A percentile compares a stretch with the other conserved stretches of the same genome.
Evolutionary conservation across 2,329 filamentous ascomycete species (phyloP).

Genomic region (Arthroderma sp.): DNA sequence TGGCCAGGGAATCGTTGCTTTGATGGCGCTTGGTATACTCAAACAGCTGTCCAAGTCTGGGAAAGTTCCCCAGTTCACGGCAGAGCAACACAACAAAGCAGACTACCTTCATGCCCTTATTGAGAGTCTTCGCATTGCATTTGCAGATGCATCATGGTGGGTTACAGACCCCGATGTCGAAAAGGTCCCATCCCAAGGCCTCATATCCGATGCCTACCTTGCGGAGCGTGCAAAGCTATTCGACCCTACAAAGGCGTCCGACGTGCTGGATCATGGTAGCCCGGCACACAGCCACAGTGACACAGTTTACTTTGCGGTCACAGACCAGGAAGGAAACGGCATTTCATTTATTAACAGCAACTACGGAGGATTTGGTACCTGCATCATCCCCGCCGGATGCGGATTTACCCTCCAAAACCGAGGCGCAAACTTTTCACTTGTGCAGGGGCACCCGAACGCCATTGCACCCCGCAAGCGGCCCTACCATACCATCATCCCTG

Average conservation of each 20-base stretch:
- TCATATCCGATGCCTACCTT: slow-evolving; percentile 65
- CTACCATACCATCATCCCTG: slow-evolving; percentile 96
- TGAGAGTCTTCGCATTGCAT: slow-evolving; percentile 76
- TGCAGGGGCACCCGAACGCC: slow-evolving; percentile 59
- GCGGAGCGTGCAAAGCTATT: slow-evolving; percentile 55
- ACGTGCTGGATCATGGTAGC: slow-evolving; percentile 55
- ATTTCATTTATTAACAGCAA: slow-evolving; percentile 96
- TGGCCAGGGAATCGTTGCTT: slow-evolving; percentile 84
- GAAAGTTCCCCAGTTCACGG: slow-evolving; percentile 57
- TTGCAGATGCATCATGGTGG: slow-evolving; percentile 83
- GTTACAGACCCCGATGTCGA: slow-evolving; percentile 67
- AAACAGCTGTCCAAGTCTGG: slow-evolving; percentile 67
- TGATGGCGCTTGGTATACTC: slow-evolving; percentile 88
- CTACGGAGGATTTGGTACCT: slow-evolving; percentile 73
- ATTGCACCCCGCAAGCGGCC: slow-evolving; percentile 73
- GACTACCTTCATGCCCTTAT: slow-evolving; percentile 76
- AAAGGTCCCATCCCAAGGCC: slow-evolving; percentile 53
- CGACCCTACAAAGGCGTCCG: slow-evolving; percentile 38
- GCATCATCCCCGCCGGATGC: slow-evolving; percentile 70
- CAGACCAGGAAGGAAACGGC: slow-evolving; percentile 72
- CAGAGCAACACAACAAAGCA: slow-evolving; percentile 66
- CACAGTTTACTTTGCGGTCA: slow-evolving; percentile 85
- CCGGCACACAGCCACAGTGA: slow-evolving; percentile 77
- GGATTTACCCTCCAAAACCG: slow-evolving; percentile 94
- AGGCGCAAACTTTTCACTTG: slow-evolving; percentile 69